Evolutionary conservation across 129 eudicot genomes (phyloP).

Genomic region (Centella asiatica): DNA sequence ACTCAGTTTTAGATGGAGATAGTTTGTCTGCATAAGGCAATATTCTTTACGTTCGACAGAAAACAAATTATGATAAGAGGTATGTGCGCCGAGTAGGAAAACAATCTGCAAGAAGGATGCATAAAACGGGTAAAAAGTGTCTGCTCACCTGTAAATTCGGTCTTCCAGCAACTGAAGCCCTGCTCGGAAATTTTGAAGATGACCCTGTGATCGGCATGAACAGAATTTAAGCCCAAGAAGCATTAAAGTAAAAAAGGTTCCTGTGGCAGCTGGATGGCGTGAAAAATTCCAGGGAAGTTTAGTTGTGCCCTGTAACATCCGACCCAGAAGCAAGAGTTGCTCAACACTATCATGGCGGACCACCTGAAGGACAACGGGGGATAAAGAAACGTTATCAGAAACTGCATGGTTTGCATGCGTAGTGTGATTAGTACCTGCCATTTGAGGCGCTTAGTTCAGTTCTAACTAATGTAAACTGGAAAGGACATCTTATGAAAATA

Average conservation of each 20-base stretch:
- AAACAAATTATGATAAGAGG: not conserved
- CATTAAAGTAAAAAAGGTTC: conserved; percentile 93
- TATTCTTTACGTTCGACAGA: not conserved
- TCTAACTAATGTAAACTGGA: conserved; percentile 1
- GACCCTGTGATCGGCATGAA: conserved; percentile 77
- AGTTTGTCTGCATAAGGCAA: too few relatives aligned
- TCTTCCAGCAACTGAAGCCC: conserved; percentile 98
- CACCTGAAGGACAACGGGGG: conserved; percentile 33
- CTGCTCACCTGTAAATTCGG: conserved; percentile 71
- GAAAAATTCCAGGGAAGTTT: conserved; percentile 87
- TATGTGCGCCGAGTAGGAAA: not conserved
- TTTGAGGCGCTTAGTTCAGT: not conserved
- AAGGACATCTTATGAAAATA: not conserved
- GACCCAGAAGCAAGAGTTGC: conserved; percentile 85
- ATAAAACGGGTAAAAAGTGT: conserved; percentile 5
- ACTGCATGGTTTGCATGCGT: not conserved
- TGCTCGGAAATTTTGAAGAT: conserved; percentile 52
- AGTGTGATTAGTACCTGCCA: not conserved
- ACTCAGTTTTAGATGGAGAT: too few relatives aligned
- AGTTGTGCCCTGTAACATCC: conserved; percentile 90
- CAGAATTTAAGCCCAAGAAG: conserved; percentile 89
- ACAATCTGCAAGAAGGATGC: not conserved
- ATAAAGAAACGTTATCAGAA: not conserved
- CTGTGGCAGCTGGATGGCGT: conserved; percentile 89
- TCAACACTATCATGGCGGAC: conserved; percentile 85